phyloP scores from a whole-genome alignment of 371 early-diverging fungal species.

The Choanephora cucurbitarum region DNA sequence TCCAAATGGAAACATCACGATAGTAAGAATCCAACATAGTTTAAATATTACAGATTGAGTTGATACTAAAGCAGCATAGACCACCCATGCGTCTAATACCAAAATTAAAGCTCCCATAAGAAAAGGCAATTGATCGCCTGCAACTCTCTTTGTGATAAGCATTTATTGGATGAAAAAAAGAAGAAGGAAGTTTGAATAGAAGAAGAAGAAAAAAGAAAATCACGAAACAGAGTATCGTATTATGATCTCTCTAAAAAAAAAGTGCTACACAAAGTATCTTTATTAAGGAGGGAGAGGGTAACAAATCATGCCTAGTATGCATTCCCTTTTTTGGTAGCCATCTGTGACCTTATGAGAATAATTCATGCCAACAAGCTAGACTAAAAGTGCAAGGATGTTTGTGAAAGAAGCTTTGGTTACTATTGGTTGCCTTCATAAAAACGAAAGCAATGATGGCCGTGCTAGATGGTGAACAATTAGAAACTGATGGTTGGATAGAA shows the following conservation, averaged over 20 bases:
- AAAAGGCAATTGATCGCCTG: constrained; percentile 9
- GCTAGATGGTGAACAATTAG: too few relatives aligned
- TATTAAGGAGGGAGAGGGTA: too few relatives aligned
- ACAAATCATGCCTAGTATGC: too few relatives aligned
- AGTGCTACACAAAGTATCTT: too few relatives aligned
- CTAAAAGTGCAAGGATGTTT: too few relatives aligned
- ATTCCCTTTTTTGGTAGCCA: not conserved
- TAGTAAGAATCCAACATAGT: constrained; percentile 12
- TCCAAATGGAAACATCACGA: constrained; percentile 23
- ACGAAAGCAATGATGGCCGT: too few relatives aligned
- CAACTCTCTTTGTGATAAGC: not conserved
- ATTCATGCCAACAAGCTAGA: too few relatives aligned
- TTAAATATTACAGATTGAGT: constrained; percentile 17
- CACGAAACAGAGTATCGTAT: too few relatives aligned
- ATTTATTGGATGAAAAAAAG: not conserved
- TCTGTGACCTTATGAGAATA: not conserved
- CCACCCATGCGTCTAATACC: constrained; percentile 14
- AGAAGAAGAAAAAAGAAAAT: constrained; percentile 1
- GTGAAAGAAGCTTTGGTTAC: too few relatives aligned
- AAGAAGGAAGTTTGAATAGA: constrained; percentile 1
- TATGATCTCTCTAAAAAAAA: too few relatives aligned
- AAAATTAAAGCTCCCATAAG: constrained; percentile 21
- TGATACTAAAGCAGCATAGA: constrained; percentile 18
- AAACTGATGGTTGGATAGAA: too few relatives aligned
- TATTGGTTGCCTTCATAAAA: too few relatives aligned